Conservation (phyloP, 257 asterid species). For the Solanum chaucha region DNA sequence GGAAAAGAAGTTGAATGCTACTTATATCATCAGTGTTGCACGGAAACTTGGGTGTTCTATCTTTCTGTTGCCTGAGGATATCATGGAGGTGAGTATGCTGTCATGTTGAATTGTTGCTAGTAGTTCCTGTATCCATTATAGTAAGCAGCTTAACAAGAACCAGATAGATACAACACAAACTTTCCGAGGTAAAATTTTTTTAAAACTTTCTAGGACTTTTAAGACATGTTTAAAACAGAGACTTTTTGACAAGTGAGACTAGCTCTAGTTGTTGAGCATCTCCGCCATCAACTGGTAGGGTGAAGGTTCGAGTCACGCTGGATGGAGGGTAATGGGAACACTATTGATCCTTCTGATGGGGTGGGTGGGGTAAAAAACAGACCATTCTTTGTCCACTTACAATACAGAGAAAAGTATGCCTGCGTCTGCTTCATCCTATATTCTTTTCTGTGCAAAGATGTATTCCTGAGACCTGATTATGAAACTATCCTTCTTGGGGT, state of each 20-base stretch:
- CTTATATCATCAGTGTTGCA: conserved; percentile 94
- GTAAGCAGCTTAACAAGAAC: not conserved
- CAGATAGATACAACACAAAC: not conserved
- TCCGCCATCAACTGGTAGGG: not conserved
- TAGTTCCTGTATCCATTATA: not conserved
- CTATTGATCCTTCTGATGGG: not conserved
- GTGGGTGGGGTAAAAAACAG: not conserved
- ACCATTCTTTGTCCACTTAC: not conserved
- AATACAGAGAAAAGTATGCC: not conserved
- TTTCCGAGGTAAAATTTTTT: not conserved
- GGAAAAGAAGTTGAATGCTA: conserved; percentile 92
- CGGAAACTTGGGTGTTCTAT: conserved; percentile 96
- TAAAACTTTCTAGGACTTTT: not conserved
- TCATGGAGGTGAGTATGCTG: conserved; percentile 62
- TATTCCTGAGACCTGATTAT: not conserved
- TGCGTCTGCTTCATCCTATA: not conserved
- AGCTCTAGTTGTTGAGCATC: not conserved
- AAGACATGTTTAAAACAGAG: not conserved
- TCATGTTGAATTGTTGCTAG: not conserved
- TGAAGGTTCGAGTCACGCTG: not conserved
- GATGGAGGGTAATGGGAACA: not conserved
- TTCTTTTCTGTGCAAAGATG: not conserved
- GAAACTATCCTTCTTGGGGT: not conserved
- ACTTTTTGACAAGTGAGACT: not conserved
- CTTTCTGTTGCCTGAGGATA: conserved; percentile 95